Conservation (phyloP, 2,329 filamentous ascomycete genomes). For the Stachybotrys chlorohalonatus region DNA sequence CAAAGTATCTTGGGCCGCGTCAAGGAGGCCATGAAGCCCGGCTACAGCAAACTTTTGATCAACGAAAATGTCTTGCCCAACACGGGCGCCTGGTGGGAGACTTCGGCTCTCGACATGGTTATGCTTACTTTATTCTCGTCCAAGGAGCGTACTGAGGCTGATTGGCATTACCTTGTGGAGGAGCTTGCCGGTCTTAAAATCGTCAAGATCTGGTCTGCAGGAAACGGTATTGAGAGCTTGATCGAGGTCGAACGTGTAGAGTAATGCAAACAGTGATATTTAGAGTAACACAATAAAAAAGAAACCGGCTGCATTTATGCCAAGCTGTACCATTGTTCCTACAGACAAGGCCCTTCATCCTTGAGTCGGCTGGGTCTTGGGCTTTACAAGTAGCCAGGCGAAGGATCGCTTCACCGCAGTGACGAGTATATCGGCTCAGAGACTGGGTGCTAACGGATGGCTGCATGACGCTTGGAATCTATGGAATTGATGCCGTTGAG, state of each 20-base stretch:
- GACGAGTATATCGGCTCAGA: too few species aligned
- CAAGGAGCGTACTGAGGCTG: constrained; percentile 23
- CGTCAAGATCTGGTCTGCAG: constrained; percentile 20
- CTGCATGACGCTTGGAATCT: too few species aligned
- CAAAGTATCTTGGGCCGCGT: constrained; percentile 19
- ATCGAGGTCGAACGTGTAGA: constrained; percentile 22
- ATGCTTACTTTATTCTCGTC: constrained; percentile 22
- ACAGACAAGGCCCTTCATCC: too few species aligned
- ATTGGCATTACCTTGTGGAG: constrained; percentile 24
- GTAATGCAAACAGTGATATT: too few species aligned
- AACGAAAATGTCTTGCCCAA: constrained; percentile 28
- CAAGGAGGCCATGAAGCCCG: constrained; percentile 25
- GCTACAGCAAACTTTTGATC: constrained; percentile 26
- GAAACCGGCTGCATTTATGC: too few species aligned
- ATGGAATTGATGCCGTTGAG: too few species aligned
- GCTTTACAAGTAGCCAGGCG: too few species aligned
- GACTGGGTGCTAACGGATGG: too few species aligned
- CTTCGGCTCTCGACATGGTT: constrained; percentile 26
- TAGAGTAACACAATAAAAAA: too few species aligned
- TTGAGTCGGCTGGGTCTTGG: too few species aligned
- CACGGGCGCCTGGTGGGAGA: constrained; percentile 23
- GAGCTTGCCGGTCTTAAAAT: constrained; percentile 22
- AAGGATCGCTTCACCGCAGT: too few species aligned
- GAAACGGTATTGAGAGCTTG: constrained; percentile 24
- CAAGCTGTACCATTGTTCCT: too few species aligned